These are phyloP conservation scores for Cymbopogon citratus DNA, from an alignment of 176 grass and related monocot species.

Conservation along the genomic window DNA sequence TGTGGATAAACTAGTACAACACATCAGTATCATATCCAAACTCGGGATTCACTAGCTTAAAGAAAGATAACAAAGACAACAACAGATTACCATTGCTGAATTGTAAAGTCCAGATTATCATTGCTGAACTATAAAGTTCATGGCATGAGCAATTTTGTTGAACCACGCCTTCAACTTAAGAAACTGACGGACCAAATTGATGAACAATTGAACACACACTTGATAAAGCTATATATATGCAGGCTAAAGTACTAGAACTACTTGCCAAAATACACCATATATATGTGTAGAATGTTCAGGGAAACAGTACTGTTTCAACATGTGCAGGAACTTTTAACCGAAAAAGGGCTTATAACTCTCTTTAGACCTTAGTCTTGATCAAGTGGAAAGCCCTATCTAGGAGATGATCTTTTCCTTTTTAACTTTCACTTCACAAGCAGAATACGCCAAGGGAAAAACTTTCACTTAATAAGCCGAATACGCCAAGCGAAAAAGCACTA, in stretches of 20 bases:
- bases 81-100: neutral
- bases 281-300: neutral
- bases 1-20: constrained; percentile 12
- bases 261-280: constrained; percentile 8
- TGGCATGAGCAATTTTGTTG: neutral
- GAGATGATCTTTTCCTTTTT: neutral
- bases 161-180: constrained; percentile 9
- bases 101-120: neutral
- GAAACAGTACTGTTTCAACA: neutral
- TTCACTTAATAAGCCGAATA: neutral
- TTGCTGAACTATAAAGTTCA: too few species aligned
- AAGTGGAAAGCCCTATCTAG: neutral
- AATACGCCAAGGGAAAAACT: neutral
- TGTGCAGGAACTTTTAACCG: neutral
- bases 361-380: too few species aligned
- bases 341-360: too few species aligned
- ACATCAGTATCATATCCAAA: constrained; percentile 9
- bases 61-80: neutral
- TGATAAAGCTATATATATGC: neutral
- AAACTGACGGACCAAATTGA: neutral
- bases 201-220: neutral
- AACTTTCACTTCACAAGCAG: neutral
- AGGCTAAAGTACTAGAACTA: neutral
- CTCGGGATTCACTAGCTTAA: constrained; percentile 10
- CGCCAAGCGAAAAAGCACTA: constrained; percentile 11